phyloP scores from a whole-genome alignment of 352 stramenopile species.

The Pythium aristosporum region DNA sequence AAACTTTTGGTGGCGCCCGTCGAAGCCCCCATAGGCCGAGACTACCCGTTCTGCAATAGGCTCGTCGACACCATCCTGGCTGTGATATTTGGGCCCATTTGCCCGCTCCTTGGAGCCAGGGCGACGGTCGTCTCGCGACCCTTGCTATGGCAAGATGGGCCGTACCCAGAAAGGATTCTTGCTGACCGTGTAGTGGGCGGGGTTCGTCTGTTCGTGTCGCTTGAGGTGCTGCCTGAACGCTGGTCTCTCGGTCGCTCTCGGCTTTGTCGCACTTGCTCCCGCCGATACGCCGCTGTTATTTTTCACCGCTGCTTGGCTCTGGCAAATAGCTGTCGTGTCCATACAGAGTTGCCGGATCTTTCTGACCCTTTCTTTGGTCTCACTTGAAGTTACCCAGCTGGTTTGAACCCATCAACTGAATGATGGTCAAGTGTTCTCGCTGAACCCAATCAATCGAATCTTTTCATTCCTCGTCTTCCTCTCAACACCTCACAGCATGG shows the following conservation, averaged over 20 bases:
- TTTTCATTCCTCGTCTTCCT: too few species aligned
- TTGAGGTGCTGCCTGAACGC: not conserved
- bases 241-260: not conserved
- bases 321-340: too few species aligned
- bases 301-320: too few species aligned
- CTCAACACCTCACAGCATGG: not conserved
- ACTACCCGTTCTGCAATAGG: not conserved
- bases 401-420: too few species aligned
- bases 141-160: not conserved
- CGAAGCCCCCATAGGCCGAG: too few species aligned
- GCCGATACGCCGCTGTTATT: not conserved
- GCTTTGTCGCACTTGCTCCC: not conserved
- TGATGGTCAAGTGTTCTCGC: too few species aligned
- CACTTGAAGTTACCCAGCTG: too few species aligned
- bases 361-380: too few species aligned
- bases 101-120: not conserved
- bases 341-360: too few species aligned
- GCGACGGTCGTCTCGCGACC: not conserved
- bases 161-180: not conserved
- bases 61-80: not conserved
- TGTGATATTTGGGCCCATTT: not conserved
- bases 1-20: not conserved
- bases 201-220: not conserved
- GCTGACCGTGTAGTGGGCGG: not conserved
- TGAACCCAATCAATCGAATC: too few species aligned